A percentile compares a stretch with the other conserved stretches of the same genome.
These are phyloP conservation scores for Grigorovia transvaalensis DNA, from an alignment of 805 yeast species.

Conservation along the genomic window DNA sequence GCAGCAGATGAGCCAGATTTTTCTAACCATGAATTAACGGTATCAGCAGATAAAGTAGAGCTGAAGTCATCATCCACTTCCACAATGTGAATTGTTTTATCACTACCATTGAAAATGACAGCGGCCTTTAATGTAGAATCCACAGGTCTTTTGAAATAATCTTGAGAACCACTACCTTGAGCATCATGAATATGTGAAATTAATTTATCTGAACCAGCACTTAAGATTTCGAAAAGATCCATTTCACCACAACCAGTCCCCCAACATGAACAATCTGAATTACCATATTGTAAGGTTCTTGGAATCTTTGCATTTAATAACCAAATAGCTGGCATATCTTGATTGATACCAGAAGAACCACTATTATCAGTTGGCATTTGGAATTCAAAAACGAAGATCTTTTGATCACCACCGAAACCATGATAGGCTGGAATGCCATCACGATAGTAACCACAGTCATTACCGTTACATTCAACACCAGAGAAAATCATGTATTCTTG, in stretches of 20 bases:
- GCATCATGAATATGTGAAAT: slow-evolving; percentile 77
- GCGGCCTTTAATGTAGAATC: slow-evolving; percentile 76
- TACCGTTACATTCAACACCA: slow-evolving; percentile 46
- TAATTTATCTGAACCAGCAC: slow-evolving; percentile 63
- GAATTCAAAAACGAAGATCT: slow-evolving; percentile 89
- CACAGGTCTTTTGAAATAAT: slow-evolving; percentile 83
- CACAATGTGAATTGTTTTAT: slow-evolving; percentile 43
- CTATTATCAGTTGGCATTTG: slow-evolving; percentile 71
- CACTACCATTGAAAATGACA: slow-evolving; percentile 55
- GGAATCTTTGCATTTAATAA: slow-evolving; percentile 90
- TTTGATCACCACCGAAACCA: slow-evolving; percentile 77
- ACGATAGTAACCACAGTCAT: slow-evolving; percentile 80
- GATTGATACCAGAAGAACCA: slow-evolving; percentile 42
- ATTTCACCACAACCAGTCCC: slow-evolving; percentile 94
- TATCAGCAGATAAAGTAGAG: slow-evolving; percentile 41
- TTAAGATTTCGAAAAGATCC: slow-evolving; percentile 83
- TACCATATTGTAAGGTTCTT: slow-evolving; percentile 92
- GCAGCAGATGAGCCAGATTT: slow-evolving; percentile 40
- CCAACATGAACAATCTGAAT: slow-evolving; percentile 88
- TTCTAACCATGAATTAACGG: slow-evolving; percentile 51
- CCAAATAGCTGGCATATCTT: slow-evolving; percentile 98
- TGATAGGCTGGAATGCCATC: slow-evolving; percentile 83
- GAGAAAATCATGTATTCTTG: slow-evolving; percentile 78
- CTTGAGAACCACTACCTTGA: slow-evolving; percentile 76
- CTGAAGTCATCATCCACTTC: slow-evolving; percentile 51